A percentile compares a stretch with the other conserved stretches of the same genome.
Evolutionary conservation across 176 grass and related monocot species (phyloP).

Genomic region (Melocanna baccifera): DNA sequence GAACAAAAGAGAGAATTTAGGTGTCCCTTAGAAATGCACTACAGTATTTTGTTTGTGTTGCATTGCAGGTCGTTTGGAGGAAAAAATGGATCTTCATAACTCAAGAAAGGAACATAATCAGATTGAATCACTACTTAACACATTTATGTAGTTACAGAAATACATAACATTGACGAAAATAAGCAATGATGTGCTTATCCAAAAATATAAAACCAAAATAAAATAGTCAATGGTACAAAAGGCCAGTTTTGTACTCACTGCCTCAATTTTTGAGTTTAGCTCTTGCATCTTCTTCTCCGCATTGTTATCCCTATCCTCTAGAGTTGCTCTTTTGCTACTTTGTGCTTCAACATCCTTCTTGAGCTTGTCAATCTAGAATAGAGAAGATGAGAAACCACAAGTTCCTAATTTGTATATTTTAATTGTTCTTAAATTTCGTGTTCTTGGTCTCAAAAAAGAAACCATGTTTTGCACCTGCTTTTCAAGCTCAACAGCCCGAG

Average conservation of each 20-base stretch:
- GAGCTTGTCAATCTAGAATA: constrained; percentile 53
- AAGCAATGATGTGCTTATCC: background rate
- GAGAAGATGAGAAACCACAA: constrained; percentile 23
- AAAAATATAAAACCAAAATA: background rate
- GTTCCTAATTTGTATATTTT: background rate
- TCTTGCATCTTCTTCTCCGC: constrained; percentile 64
- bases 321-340: constrained; percentile 41
- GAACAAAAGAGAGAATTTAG: background rate
- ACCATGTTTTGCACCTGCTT: constrained; percentile 48
- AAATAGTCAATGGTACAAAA: background rate
- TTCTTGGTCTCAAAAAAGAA: background rate
- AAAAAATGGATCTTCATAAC: background rate
- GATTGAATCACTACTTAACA: background rate
- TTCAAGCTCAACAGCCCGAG: constrained; percentile 54
- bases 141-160: background rate
- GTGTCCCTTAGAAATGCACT: background rate
- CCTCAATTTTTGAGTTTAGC: constrained; percentile 53
- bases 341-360: constrained; percentile 60
- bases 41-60: background rate
- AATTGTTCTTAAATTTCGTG: background rate
- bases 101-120: background rate
- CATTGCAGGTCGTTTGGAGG: background rate
- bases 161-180: background rate
- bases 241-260: constrained; percentile 46
- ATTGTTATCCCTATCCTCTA: constrained; percentile 46